Evolutionary conservation across 805 yeast species (phyloP), one percentile per base, ranked within the genome.

Genomic region (Metschnikowia peoriensis): DNA sequence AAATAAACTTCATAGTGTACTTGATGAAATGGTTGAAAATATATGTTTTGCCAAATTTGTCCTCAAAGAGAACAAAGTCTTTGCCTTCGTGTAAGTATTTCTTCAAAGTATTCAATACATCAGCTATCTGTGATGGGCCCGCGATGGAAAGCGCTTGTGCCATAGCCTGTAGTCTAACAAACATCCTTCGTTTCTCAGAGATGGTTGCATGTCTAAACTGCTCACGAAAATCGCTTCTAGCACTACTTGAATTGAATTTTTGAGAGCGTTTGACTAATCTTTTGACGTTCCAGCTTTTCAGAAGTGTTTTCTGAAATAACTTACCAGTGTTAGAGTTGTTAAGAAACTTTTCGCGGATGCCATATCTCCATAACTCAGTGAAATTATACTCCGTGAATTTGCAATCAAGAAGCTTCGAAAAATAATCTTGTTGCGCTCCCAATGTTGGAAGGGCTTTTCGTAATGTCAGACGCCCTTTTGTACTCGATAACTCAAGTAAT

Each of bases 91-190:
- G 44, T 17, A 50, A 42, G 28, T 35, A 46, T 17, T 32, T 12
- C 14, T 27, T 35, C 51, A 47, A 51, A 39, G 6, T n/a, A 44
- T 65, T 61, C 16, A 71, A 41, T 3, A 61, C 47, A 1, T 4
- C 17, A 4, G 68, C 57, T 1, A 62, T 47, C 43, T 61, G 56
- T 1, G 54, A 52, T 2, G 61, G 51, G 6, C 61, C 55, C 7
- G 67, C 50, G 4, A 59, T 52, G 1, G 75, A 65, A 8, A 71
- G 43, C 38, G 66, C 53, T 53, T 70, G 75, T 2, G 67, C 68
- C 22, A 69, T 43, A 8, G 70, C 64, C 41, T 71, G 55, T 4
- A 72, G 41, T 9, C 63, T 46, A 47, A 63, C 64, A 52, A 62
- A 69, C 43, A 70, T 64, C 29, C 56, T 57, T 7, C 64, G 63